phyloP scores from a whole-genome alignment of 2,329 filamentous ascomycete genomes.

The Pyricularia grisea region DNA sequence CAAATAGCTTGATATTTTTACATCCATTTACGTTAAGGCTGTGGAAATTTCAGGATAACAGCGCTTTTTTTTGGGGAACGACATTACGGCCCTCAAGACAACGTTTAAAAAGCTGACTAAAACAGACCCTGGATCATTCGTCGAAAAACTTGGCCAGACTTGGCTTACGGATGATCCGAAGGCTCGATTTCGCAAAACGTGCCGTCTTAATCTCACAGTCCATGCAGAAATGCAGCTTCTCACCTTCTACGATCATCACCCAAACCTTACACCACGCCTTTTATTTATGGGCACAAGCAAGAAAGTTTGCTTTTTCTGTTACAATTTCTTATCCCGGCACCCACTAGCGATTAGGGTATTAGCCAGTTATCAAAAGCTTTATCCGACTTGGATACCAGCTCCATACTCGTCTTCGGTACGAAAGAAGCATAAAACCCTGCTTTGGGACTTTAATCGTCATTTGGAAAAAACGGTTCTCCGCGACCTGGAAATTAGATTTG shows the following conservation, averaged over 20 bases:
- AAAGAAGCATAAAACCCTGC: too few relatives aligned
- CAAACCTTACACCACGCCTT: conserved; percentile 9
- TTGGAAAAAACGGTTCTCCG: background rate
- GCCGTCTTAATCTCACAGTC: conserved; percentile 11
- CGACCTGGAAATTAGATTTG: background rate
- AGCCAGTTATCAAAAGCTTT: conserved; percentile 18
- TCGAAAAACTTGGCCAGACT: conserved; percentile 7
- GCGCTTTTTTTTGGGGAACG: conserved; percentile 5
- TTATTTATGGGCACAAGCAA: conserved; percentile 17
- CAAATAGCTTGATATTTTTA: conserved; percentile 10
- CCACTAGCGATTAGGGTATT: conserved; percentile 12
- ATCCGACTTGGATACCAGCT: conserved; percentile 14
- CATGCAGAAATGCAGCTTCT: conserved; percentile 17
- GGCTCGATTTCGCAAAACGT: conserved; percentile 11
- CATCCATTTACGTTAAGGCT: conserved; percentile 9
- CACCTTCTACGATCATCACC: conserved; percentile 15
- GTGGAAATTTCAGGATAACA: conserved; percentile 9
- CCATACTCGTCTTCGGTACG: conserved; percentile 5
- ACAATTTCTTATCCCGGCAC: conserved; percentile 13
- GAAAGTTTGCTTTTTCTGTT: conserved; percentile 17
- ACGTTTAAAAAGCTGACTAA: conserved; percentile 3
- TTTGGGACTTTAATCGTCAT: background rate
- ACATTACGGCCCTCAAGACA: conserved; percentile 4
- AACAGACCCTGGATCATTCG: background rate
- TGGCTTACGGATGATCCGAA: conserved; percentile 12